Conservation (phyloP, 345 rosid species). For the Leavenworthia alabamica region DNA sequence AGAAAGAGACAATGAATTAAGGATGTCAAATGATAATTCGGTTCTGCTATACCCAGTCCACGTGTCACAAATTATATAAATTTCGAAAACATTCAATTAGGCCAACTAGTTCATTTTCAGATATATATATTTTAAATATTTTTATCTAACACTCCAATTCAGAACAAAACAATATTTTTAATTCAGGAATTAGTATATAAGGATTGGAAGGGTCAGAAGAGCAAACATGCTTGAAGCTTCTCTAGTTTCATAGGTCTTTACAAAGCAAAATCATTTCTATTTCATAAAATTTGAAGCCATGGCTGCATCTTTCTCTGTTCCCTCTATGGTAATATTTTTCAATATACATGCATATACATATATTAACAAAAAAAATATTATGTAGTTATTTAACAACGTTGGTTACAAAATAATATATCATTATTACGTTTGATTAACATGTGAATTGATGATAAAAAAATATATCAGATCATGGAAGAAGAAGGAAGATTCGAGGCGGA, state of each 20-base stretch:
- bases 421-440: not conserved
- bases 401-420: not conserved
- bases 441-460: not conserved
- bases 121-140: not conserved
- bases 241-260: conserved; percentile 15
- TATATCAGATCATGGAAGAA: conserved; percentile 70
- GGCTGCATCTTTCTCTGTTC: conserved; percentile 89
- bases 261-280: conserved; percentile 11
- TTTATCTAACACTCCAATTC: not conserved
- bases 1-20: not conserved
- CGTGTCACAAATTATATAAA: conserved; percentile 16
- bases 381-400: not conserved
- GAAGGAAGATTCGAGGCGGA: conserved; percentile 87
- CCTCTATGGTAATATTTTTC: conserved; percentile 56
- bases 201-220: conserved; percentile 19
- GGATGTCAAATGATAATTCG: conserved; percentile 14
- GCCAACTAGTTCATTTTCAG: not conserved
- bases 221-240: conserved; percentile 32
- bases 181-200: conserved; percentile 29
- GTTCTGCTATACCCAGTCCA: conserved; percentile 1
- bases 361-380: not conserved
- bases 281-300: conserved; percentile 45
- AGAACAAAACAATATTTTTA: not conserved
- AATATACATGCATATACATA: not conserved
- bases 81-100: not conserved